Base-by-base conservation (phyloP, 345 rosid species). In the Gossypium rotundifolium region DNA sequence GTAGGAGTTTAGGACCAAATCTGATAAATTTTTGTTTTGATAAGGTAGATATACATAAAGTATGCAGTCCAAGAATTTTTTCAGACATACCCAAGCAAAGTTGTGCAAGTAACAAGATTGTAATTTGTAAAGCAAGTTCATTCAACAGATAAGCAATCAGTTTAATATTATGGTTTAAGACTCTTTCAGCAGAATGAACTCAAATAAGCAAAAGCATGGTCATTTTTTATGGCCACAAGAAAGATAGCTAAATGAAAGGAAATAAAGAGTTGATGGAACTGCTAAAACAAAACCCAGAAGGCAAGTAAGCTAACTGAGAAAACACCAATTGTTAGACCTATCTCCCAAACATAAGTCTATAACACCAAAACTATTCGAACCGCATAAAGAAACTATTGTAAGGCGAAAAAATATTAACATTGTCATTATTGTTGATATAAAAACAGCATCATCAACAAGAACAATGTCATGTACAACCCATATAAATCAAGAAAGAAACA, bases 401-500 rank as follows among this genome's bases (percentile, higher is more conserved):
- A 16, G 25, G 11, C 2, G 1, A 46, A 46, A 14, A 8, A 23
- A 11, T 25, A 23, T 16, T 48, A 25, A 14, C 72, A 25, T 23
- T 68, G 2, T 49, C 58, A 16, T 49, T 48, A 33, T 20, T 13
- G 20, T 20, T 54, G 20, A 17, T 71, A 71, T 71, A 7, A 57
- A 40, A 77, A 61, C 79, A 63, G 64, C 61, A 65, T 33, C 71
- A 66, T 48, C 46, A 22, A 70, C 11, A 46, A 75, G 5, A 40
- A 63, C 29, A 18, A 11, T 23, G 2, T 16, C 8, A 58, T 55
- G 45, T 13, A 40, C 2, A 49, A 23, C 58, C n/a, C n/a, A 27
- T 64, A 75, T 14, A 53, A 54, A 57, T 53, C 54, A n/a, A 25
- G 33, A 66, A 74, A 62, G 53, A 70, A 74, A 81, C 59, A 73